A percentile compares a stretch with the other conserved stretches of the same genome.
These are phyloP conservation scores for Venturia carpophila DNA, from an alignment of 2,329 filamentous ascomycete genomes.

Conservation along the genomic window DNA sequence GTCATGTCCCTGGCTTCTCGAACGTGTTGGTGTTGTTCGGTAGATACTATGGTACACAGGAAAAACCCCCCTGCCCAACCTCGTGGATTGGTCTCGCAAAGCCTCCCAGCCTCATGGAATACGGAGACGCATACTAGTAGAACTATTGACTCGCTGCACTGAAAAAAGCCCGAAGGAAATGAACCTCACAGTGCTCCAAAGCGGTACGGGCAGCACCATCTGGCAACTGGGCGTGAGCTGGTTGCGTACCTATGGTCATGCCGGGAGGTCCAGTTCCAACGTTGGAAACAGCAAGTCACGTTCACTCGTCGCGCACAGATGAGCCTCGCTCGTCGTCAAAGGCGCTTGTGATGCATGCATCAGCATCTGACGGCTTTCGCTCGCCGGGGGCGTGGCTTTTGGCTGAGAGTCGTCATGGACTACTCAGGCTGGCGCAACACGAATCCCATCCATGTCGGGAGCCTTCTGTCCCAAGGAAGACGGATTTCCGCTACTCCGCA, in stretches of 20 bases:
- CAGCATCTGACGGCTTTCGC: background rate
- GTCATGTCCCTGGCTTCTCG: slow-evolving; percentile 9
- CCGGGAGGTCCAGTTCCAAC: too few species aligned
- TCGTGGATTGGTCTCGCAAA: background rate
- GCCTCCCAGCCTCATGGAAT: background rate
- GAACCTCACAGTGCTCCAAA: too few species aligned
- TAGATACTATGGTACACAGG: too few species aligned
- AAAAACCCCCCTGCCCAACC: too few species aligned
- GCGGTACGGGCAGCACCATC: too few species aligned
- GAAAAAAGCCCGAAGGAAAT: background rate
- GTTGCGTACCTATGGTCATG: background rate
- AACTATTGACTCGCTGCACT: background rate
- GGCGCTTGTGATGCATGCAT: background rate
- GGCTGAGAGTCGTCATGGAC: slow-evolving; percentile 12
- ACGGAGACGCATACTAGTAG: too few species aligned
- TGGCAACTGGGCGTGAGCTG: background rate
- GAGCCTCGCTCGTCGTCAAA: background rate
- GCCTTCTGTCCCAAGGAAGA: background rate
- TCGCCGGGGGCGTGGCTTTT: background rate
- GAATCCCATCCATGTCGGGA: background rate
- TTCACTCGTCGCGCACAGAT: background rate
- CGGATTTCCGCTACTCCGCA: background rate
- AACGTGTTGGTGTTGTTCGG: background rate
- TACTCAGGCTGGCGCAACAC: slow-evolving; percentile 4
- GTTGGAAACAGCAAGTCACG: background rate